Conservation (phyloP, 768 basidiomycete species). For the Hydnomerulius pinastri region DNA sequence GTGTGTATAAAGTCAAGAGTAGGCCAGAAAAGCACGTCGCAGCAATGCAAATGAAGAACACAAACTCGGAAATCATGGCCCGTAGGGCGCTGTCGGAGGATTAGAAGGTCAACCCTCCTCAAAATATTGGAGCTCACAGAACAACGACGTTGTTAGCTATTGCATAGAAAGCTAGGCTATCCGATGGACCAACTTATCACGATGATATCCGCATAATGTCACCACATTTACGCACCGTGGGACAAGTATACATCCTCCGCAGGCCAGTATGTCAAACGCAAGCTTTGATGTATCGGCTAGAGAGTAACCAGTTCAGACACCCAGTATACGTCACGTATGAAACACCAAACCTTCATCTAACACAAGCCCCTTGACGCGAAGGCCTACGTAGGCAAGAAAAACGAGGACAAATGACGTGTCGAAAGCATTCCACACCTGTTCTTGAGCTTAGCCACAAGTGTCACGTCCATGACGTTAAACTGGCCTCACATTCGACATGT, state of each 20-base stretch:
- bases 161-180: slow-evolving; percentile 76
- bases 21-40: slow-evolving; percentile 82
- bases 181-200: slow-evolving; percentile 1
- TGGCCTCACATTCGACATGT: slow-evolving; percentile 71
- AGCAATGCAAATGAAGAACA: slow-evolving; percentile 79
- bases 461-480: slow-evolving; percentile 3
- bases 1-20: slow-evolving; percentile 52
- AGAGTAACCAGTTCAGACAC: slow-evolving; percentile 8
- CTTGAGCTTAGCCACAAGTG: slow-evolving; percentile 1
- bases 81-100: slow-evolving; percentile 59
- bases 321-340: not conserved
- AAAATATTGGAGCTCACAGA: slow-evolving; percentile 50
- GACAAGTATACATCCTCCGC: slow-evolving; percentile 83
- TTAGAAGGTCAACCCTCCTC: slow-evolving; percentile 6
- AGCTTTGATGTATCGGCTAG: slow-evolving; percentile 50
- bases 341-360: slow-evolving; percentile 47
- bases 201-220: not conserved
- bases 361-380: slow-evolving; percentile 66
- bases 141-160: slow-evolving; percentile 79
- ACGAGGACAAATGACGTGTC: slow-evolving; percentile 74
- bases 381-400: slow-evolving; percentile 64
- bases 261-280: slow-evolving; percentile 83
- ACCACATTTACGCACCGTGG: slow-evolving; percentile 54
- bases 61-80: slow-evolving; percentile 79
- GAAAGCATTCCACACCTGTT: slow-evolving; percentile 89